Evolutionary conservation across 163 green algal genomes (phyloP).

Genomic region (Prototheca cutis): DNA sequence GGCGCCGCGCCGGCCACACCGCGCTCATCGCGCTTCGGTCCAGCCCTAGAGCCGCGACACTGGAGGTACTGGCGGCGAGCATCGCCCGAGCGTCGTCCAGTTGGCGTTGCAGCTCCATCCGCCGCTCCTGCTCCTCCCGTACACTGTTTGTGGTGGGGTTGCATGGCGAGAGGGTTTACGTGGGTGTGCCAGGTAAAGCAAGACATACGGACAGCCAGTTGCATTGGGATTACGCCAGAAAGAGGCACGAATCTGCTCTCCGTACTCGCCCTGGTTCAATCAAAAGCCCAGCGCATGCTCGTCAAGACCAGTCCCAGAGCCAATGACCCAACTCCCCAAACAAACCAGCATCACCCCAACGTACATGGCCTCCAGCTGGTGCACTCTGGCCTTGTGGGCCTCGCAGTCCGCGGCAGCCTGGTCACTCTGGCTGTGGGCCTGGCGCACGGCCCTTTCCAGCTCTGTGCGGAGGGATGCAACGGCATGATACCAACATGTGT

Average conservation of each 20-base stretch:
- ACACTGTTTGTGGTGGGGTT: too few species aligned
- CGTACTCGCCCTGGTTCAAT: not conserved
- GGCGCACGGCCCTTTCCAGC: conserved; percentile 2
- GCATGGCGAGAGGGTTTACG: too few species aligned
- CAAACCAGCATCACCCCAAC: not conserved
- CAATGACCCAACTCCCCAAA: not conserved
- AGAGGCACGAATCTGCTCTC: not conserved
- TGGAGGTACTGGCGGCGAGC: not conserved
- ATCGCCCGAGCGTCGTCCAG: not conserved
- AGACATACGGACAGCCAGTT: too few species aligned
- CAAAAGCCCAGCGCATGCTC: too few species aligned
- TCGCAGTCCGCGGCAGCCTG: not conserved
- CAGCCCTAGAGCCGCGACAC: not conserved
- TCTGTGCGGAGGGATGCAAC: too few species aligned
- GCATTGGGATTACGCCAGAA: too few species aligned
- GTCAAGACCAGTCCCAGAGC: too few species aligned
- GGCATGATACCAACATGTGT: not conserved
- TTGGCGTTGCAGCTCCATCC: not conserved
- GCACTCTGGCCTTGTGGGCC: not conserved
- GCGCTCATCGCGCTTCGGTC: not conserved
- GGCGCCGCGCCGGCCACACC: not conserved
- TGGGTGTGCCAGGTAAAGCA: too few species aligned
- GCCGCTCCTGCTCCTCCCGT: not conserved
- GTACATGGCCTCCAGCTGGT: conserved; percentile 5
- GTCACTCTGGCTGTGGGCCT: not conserved